phyloP scores from a whole-genome alignment of 352 stramenopile genomes.

The Plasmopara halstedii region DNA sequence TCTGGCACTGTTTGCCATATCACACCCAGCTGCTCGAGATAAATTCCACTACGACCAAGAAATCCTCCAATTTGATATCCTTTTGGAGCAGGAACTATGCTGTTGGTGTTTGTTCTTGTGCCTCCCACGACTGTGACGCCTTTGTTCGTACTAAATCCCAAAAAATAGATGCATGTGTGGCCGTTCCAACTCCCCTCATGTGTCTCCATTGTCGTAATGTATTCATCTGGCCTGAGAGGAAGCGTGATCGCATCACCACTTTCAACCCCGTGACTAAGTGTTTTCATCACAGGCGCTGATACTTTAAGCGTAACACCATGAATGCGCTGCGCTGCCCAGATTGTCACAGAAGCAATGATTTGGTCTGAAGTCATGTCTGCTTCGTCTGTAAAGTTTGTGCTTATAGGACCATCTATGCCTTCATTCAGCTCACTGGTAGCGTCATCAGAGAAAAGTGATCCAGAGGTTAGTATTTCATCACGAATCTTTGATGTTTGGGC shows the following conservation, averaged over 20 bases:
- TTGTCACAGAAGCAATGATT: slow-evolving; percentile 8
- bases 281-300: neutral
- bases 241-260: neutral
- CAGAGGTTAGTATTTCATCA: no score
- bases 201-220: slow-evolving; percentile 1
- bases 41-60: neutral
- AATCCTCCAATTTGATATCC: neutral
- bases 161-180: neutral
- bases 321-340: slow-evolving; percentile 5
- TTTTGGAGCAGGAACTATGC: neutral
- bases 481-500: no score
- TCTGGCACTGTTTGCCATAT: neutral
- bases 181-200: neutral
- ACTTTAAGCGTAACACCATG: slow-evolving; percentile 1
- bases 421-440: no score
- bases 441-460: no score
- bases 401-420: no score
- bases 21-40: neutral
- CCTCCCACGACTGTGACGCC: neutral
- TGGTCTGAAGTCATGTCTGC: slow-evolving; percentile 10
- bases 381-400: no score
- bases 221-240: neutral
- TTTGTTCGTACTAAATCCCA: neutral
- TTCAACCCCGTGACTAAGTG: neutral
- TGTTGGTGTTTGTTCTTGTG: neutral